phyloP scores from a whole-genome alignment of 2,329 filamentous ascomycete species.

The Penicillium capsulatum region DNA sequence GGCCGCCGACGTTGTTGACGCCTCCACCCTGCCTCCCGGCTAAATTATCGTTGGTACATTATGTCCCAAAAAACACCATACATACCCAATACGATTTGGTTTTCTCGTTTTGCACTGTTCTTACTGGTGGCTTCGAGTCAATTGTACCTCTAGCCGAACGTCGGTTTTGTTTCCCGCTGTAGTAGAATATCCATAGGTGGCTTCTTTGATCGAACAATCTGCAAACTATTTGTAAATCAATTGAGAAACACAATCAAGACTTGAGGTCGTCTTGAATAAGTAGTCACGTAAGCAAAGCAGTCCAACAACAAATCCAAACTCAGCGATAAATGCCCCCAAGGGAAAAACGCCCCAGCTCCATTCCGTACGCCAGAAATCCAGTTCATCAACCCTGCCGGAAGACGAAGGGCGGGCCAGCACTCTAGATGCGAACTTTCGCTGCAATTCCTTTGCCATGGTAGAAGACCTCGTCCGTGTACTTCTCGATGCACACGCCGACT shows the following conservation, averaged over 20 bases:
- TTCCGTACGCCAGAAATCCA: too few relatives aligned
- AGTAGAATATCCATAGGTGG: too few relatives aligned
- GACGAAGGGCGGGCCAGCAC: too few relatives aligned
- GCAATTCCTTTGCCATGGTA: conserved; percentile 68
- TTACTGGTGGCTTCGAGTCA: conserved; percentile 9
- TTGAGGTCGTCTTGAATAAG: too few relatives aligned
- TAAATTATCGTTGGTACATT: conserved; percentile 44
- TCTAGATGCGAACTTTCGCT: conserved; percentile 51
- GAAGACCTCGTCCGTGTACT: conserved; percentile 69
- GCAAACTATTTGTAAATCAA: background rate
- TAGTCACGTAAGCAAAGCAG: too few relatives aligned
- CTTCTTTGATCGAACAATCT: too few relatives aligned
- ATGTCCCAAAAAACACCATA: conserved; percentile 18
- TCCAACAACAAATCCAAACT: too few relatives aligned
- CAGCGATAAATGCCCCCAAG: background rate
- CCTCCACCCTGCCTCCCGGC: conserved; percentile 87
- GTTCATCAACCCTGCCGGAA: too few relatives aligned
- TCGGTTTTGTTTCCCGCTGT: too few relatives aligned
- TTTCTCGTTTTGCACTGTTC: conserved; percentile 10
- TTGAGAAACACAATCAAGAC: conserved; percentile 1
- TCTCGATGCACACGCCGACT: conserved; percentile 68
- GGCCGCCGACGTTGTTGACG: conserved; percentile 90
- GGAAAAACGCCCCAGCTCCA: too few relatives aligned
- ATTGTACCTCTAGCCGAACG: background rate
- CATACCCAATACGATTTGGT: conserved; percentile 23